Base-by-base conservation (phyloP, 176 grass and related monocot species). In the Cenchrus fungigraminus region DNA sequence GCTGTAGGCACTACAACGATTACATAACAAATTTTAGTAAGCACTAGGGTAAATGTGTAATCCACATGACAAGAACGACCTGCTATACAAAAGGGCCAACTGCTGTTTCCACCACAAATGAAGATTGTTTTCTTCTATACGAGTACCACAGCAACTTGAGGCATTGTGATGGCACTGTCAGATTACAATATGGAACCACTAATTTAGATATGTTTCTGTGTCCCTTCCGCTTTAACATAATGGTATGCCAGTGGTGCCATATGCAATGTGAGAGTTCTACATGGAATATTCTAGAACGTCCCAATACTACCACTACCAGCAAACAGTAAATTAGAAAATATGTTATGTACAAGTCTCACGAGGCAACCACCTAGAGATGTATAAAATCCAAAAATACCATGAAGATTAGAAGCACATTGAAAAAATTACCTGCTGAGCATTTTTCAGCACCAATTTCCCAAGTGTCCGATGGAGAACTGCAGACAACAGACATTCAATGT, bases 401-500 rank as follows among this genome's bases (percentile, higher is more conserved):
- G 3, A 89, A 81, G 49, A 77, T 72, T 56, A 12, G 6, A 31
- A 81, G 12, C 4, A 45, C 4, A 44, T 8, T 68, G 17, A 71
- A 3, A 76, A 57, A 5, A 17, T 80, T 63, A 98, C 96, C 96
- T 95, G 96, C 8, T 94, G 73, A 76, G 16, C 93, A 87, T 98
- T 98, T 86, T 98, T 98, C 28, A 98, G 78, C 62, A 98, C 89
- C 81, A 98, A 31, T 87, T 80, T 95, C 47, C 96, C 96, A 83
- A 92, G 55, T 11, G 89, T 94, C 43, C 91, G 91, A 45, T 80
- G 61, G 65, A 98, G 31, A 77, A 81, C 95, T 98, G 91, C 85
- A 87, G 31, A 55, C 59, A 82, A 68, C 20, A 87, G 34, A 68
- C 79, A 84, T n/a, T 40, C 20, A 20, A 77, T 72, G 45, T 37